phyloP scores from a whole-genome alignment of 345 rosid genomes.

The Rubroshorea leprosula region DNA sequence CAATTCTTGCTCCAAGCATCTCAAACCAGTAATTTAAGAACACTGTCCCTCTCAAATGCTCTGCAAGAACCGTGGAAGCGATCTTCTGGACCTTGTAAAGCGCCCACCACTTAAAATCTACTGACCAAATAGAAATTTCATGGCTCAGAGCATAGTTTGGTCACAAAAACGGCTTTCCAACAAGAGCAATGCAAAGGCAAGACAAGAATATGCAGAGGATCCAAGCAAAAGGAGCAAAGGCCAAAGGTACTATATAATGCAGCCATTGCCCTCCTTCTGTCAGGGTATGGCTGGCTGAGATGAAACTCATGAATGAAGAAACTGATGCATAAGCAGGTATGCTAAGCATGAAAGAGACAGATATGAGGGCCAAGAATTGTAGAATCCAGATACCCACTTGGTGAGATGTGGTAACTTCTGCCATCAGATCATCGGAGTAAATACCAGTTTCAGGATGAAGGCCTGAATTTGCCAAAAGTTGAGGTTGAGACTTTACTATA shows the following conservation, averaged over 20 bases:
- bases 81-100: conserved; percentile 58
- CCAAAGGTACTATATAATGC: conserved; percentile 24
- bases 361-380: conserved; percentile 46
- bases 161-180: conserved; percentile 53
- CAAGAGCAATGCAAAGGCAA: conserved; percentile 33
- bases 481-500: conserved; percentile 41
- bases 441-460: conserved; percentile 25
- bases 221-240: conserved; percentile 62
- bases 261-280: conserved; percentile 21
- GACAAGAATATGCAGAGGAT: conserved; percentile 45
- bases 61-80: conserved; percentile 53
- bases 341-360: conserved; percentile 34
- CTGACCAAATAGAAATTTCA: conserved; percentile 49
- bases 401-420: conserved; percentile 33
- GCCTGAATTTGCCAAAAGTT: conserved; percentile 21
- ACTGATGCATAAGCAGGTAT: conserved; percentile 52
- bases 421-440: conserved; percentile 22
- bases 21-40: conserved; percentile 62
- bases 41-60: conserved; percentile 53
- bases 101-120: conserved; percentile 68
- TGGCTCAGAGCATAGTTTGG: conserved; percentile 47
- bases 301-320: conserved; percentile 31
- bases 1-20: conserved; percentile 62
- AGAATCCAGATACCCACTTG: conserved; percentile 32
- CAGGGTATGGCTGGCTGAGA: conserved; percentile 18